phyloP scores from a whole-genome alignment of 2,329 filamentous ascomycete species.

The Scorias spongiosa region DNA sequence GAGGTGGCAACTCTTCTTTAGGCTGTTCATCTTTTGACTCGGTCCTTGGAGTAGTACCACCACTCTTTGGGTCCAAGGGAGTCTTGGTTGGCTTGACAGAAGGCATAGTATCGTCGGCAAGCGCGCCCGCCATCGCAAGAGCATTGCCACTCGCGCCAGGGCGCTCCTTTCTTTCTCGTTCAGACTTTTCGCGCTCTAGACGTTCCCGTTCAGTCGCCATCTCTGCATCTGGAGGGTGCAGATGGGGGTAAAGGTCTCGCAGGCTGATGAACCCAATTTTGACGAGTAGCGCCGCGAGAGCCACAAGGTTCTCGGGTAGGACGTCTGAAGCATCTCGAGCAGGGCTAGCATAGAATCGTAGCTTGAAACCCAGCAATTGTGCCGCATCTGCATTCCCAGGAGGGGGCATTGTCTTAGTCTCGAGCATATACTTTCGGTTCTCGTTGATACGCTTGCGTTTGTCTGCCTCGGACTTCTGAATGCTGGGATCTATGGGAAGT shows the following conservation, averaged over 20 bases:
- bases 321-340: constrained; percentile 60
- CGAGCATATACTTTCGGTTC: constrained; percentile 59
- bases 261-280: constrained; percentile 96
- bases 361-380: constrained; percentile 89
- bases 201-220: constrained; percentile 63
- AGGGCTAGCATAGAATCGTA: constrained; percentile 81
- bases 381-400: constrained; percentile 81
- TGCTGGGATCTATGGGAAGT: constrained; percentile 19
- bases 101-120: constrained; percentile 63
- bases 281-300: constrained; percentile 78
- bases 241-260: constrained; percentile 76
- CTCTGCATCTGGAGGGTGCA: constrained; percentile 69
- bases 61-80: constrained; percentile 28
- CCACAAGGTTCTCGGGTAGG: constrained; percentile 83
- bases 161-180: constrained; percentile 56
- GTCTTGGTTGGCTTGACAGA: constrained; percentile 28
- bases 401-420: constrained; percentile 69
- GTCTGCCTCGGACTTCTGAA: constrained; percentile 22
- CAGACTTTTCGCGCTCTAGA: constrained; percentile 59
- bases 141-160: constrained; percentile 65
- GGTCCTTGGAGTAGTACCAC: constrained; percentile 25
- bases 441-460: constrained; percentile 36
- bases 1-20: constrained; percentile 48
- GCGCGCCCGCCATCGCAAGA: constrained; percentile 68
- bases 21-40: constrained; percentile 30